Conservation (phyloP, 805 yeast genomes). For the Metschnikowia lunata region DNA sequence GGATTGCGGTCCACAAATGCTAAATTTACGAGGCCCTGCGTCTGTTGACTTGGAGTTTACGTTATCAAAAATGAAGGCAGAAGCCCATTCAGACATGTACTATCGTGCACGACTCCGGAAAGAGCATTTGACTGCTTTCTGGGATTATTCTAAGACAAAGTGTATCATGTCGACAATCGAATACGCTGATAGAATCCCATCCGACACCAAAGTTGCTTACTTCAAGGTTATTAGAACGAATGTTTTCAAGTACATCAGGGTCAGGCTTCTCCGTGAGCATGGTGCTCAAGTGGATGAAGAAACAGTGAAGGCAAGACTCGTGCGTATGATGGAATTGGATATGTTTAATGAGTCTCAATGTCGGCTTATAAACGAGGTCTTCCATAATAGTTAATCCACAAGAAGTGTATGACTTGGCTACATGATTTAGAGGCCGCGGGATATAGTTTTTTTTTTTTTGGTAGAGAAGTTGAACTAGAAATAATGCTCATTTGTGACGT, state of each 20-base stretch:
- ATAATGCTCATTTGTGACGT: background rate
- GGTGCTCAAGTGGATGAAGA: constrained; percentile 4
- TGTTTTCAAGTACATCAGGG: constrained; percentile 8
- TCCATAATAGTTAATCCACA: background rate
- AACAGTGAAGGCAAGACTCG: constrained; percentile 14
- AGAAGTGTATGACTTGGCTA: too few species aligned
- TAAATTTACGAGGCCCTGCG: background rate
- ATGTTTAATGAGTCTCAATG: constrained; percentile 16
- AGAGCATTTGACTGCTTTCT: constrained; percentile 10
- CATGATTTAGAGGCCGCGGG: background rate
- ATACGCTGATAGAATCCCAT: constrained; percentile 8
- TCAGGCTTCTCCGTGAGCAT: constrained; percentile 10
- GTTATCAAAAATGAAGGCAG: background rate
- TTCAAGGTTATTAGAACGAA: constrained; percentile 9
- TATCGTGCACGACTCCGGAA: constrained; percentile 11
- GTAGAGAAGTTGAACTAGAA: background rate
- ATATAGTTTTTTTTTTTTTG: background rate
- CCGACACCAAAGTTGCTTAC: constrained; percentile 4
- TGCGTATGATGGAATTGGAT: constrained; percentile 19
- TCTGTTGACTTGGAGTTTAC: background rate
- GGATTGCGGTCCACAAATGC: background rate
- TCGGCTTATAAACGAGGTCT: constrained; percentile 7
- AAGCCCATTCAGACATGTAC: constrained; percentile 10
- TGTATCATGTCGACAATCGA: constrained; percentile 18
- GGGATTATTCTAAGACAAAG: constrained; percentile 19